Conservation (phyloP, 768 basidiomycete genomes). For the Lactarius evosmus region DNA sequence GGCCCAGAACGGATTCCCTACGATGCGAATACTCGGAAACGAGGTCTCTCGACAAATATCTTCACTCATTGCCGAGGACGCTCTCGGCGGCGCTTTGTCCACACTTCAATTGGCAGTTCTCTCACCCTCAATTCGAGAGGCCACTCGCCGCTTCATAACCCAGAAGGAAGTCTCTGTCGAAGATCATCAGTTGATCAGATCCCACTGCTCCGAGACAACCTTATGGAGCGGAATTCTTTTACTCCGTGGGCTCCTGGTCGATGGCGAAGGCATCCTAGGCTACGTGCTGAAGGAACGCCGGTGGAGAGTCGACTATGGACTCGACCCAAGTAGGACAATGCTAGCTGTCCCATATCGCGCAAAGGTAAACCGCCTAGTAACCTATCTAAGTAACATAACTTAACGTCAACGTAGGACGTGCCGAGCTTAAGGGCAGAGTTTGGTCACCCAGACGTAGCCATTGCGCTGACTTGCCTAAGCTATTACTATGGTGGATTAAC, state of each 20-base stretch:
- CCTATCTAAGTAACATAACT: background rate
- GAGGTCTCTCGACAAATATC: background rate
- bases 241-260: conserved; percentile 44
- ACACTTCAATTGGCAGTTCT: background rate
- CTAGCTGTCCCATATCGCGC: conserved; percentile 53
- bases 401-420: conserved; percentile 36
- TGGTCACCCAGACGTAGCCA: conserved; percentile 49
- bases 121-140: background rate
- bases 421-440: conserved; percentile 48
- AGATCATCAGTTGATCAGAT: background rate
- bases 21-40: background rate
- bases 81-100: background rate
- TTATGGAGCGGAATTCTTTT: conserved; percentile 42
- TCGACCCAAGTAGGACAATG: conserved; percentile 41
- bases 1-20: background rate
- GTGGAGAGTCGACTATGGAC: conserved; percentile 53
- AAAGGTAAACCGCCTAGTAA: conserved; percentile 26
- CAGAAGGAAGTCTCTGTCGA: background rate
- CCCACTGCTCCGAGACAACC: background rate
- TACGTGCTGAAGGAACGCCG: conserved; percentile 40
- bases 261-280: conserved; percentile 37
- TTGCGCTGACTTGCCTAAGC: conserved; percentile 45
- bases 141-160: conserved; percentile 6
- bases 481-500: conserved; percentile 50
- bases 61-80: conserved; percentile 4